Conservation (phyloP, 129 eudicot species). For the Flaveria bidentis region DNA sequence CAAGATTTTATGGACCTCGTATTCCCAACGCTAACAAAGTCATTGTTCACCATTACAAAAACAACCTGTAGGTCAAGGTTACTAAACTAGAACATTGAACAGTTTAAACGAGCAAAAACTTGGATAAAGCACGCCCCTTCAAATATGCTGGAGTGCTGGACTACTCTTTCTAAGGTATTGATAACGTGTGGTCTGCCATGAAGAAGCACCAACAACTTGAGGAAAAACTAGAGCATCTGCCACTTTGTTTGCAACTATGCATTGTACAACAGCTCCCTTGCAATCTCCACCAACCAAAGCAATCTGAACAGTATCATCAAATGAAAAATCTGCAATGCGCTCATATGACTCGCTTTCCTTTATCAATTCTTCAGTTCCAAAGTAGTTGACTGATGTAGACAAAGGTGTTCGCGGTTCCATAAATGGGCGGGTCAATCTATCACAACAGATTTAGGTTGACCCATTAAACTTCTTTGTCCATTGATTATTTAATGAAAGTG, state of each 20-base stretch:
- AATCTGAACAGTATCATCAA: slow-evolving; percentile 88
- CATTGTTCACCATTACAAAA: slow-evolving; percentile 35
- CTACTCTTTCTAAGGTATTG: slow-evolving; percentile 64
- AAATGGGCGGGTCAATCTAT: background rate
- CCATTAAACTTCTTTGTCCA: too few species aligned
- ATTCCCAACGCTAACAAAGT: slow-evolving; percentile 71
- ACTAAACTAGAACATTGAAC: too few species aligned
- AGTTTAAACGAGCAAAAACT: too few species aligned
- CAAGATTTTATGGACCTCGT: slow-evolving; percentile 83
- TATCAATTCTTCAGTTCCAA: slow-evolving; percentile 39
- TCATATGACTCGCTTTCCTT: slow-evolving; percentile 52
- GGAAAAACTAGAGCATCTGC: slow-evolving; percentile 98
- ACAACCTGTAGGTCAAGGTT: too few species aligned
- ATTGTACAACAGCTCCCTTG: slow-evolving; percentile 80
- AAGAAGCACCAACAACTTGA: slow-evolving; percentile 72
- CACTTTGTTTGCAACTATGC: slow-evolving; percentile 74
- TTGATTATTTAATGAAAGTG: too few species aligned
- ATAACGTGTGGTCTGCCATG: slow-evolving; percentile 87
- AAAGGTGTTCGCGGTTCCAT: too few species aligned
- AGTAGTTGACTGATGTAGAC: slow-evolving; percentile 43
- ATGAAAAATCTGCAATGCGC: slow-evolving; percentile 55
- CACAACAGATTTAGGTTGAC: background rate
- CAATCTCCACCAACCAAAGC: slow-evolving; percentile 97
- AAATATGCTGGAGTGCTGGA: slow-evolving; percentile 41
- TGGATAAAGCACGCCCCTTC: too few species aligned